phyloP scores from a whole-genome alignment of 2,329 filamentous ascomycete genomes.

The Celoporthe dispersa region DNA sequence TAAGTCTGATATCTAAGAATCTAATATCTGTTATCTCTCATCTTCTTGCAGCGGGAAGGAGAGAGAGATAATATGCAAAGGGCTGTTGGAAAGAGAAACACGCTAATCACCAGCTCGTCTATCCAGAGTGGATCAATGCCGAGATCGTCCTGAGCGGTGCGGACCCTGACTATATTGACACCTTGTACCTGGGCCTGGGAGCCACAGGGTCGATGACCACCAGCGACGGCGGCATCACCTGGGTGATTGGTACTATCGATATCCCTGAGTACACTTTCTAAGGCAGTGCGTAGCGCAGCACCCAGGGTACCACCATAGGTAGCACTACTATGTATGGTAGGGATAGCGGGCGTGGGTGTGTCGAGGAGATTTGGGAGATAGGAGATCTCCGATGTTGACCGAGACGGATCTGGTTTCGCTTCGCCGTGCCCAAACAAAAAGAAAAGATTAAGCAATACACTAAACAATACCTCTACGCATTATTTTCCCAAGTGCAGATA shows the following conservation, averaged over 20 bases:
- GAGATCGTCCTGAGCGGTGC: slow-evolving; percentile 37
- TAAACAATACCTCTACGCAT: neutral
- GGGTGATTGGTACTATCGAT: slow-evolving; percentile 23
- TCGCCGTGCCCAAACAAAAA: neutral
- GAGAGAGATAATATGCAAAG: neutral
- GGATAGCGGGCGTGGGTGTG: neutral
- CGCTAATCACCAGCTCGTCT: neutral
- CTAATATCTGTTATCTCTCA: neutral
- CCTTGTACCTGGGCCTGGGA: slow-evolving; percentile 36
- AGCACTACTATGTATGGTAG: neutral
- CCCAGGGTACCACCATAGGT: too few species aligned
- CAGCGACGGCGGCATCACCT: slow-evolving; percentile 27
- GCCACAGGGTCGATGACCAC: slow-evolving; percentile 36
- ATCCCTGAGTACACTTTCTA: slow-evolving; percentile 24
- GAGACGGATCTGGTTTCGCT: neutral
- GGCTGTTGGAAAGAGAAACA: neutral
- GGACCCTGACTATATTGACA: slow-evolving; percentile 45
- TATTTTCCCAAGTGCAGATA: neutral
- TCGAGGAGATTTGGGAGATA: neutral
- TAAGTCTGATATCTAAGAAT: slow-evolving; percentile 30
- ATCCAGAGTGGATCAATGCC: slow-evolving; percentile 45
- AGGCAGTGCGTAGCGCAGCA: neutral
- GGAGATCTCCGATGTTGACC: neutral
- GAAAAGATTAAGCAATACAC: too few species aligned
- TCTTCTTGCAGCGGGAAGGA: neutral